A percentile compares a stretch with the other conserved stretches of the same genome.
Evolutionary conservation across 164 flowering plant species (phyloP).

Genomic region (Paratinospora sagittata): DNA sequence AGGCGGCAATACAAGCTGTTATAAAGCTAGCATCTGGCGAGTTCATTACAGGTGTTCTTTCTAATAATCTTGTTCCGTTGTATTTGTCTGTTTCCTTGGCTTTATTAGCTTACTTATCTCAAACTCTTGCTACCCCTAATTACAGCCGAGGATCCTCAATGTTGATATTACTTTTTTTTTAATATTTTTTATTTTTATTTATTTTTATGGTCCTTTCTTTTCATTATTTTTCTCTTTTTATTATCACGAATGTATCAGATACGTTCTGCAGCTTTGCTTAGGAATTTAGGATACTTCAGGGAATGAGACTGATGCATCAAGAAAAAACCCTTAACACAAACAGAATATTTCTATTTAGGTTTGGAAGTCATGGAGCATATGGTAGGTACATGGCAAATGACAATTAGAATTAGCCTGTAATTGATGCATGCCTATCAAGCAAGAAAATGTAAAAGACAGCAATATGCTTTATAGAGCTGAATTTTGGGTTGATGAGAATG

Average conservation of each 20-base stretch:
- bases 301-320: not conserved
- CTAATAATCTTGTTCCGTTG: not conserved
- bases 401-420: not conserved
- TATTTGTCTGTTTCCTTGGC: not conserved
- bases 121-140: not conserved
- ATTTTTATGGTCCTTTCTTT: not conserved
- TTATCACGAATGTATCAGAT: too few species aligned
- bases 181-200: not conserved
- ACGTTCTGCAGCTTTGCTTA: too few species aligned
- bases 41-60: conserved; percentile 66
- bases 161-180: not conserved
- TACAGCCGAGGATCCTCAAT: not conserved
- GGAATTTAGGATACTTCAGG: not conserved
- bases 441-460: too few species aligned
- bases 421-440: not conserved
- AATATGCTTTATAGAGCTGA: too few species aligned
- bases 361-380: not conserved
- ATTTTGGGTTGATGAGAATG: too few species aligned
- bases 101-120: not conserved
- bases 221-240: too few species aligned
- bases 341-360: not conserved
- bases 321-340: not conserved
- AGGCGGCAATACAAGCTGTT: conserved; percentile 72
- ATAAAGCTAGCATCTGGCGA: conserved; percentile 80
- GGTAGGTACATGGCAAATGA: not conserved